phyloP scores from a whole-genome alignment of 768 basidiomycete species.

The Strobilomyces confusus region DNA sequence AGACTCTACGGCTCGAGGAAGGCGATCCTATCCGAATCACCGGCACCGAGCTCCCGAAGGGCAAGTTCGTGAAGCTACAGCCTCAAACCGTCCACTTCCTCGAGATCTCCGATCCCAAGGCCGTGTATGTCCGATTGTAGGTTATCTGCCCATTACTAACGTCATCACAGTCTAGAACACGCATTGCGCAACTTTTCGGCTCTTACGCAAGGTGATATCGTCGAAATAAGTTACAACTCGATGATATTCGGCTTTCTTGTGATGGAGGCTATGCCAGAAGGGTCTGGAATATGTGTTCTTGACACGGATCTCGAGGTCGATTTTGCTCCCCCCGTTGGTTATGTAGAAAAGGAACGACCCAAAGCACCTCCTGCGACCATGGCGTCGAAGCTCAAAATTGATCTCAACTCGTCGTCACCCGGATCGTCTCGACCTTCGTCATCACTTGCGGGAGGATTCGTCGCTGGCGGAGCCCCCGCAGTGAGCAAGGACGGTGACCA shows the following conservation, averaged over 20 bases:
- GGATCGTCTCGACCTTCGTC: conserved; percentile 82
- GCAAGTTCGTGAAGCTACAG: conserved; percentile 95
- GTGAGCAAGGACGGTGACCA: conserved; percentile 76
- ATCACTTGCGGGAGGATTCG: conserved; percentile 65
- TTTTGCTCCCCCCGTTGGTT: conserved; percentile 89
- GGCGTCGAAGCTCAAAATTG: conserved; percentile 96
- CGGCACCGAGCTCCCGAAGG: conserved; percentile 84
- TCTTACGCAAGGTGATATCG: conserved; percentile 92
- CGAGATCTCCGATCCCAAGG: conserved; percentile 96
- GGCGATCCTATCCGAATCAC: conserved; percentile 94
- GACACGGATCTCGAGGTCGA: conserved; percentile 99
- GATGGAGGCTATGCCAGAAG: conserved; percentile 89
- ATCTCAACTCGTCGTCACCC: conserved; percentile 80
- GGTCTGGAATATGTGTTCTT: conserved; percentile 81
- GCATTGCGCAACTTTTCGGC: conserved; percentile 90
- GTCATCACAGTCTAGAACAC: conserved; percentile 73
- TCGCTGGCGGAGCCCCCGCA: conserved; percentile 43
- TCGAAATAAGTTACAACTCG: conserved; percentile 96
- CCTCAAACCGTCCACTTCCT: conserved; percentile 94
- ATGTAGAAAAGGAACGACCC: conserved; percentile 89
- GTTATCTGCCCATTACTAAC: neutral
- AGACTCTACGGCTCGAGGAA: conserved; percentile 86
- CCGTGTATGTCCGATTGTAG: conserved; percentile 64
- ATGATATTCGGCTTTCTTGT: conserved; percentile 94
- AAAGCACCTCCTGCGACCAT: conserved; percentile 84